Conservation (phyloP, 768 basidiomycete genomes). For the Serendipita sp. region DNA sequence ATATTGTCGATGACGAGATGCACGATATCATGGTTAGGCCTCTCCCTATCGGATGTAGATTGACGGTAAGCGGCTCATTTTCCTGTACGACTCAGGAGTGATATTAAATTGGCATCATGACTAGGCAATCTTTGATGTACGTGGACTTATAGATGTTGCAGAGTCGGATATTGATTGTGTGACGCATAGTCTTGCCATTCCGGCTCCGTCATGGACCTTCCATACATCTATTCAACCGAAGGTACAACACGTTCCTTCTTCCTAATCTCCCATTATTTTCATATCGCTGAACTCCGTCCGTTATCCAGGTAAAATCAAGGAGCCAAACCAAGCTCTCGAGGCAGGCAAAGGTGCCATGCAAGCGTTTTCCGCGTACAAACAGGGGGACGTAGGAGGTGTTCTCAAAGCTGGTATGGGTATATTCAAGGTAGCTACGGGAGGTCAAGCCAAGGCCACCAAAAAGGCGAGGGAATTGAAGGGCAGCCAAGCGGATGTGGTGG, state of each 20-base stretch:
- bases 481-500: slow-evolving; percentile 72
- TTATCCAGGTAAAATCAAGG: slow-evolving; percentile 62
- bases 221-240: slow-evolving; percentile 62
- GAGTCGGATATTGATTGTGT: slow-evolving; percentile 1
- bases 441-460: slow-evolving; percentile 45
- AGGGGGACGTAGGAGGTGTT: slow-evolving; percentile 66
- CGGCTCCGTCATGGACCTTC: slow-evolving; percentile 36
- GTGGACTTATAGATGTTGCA: slow-evolving; percentile 16
- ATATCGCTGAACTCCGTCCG: too few species aligned
- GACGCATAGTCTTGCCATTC: slow-evolving; percentile 62
- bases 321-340: slow-evolving; percentile 75
- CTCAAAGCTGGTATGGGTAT: slow-evolving; percentile 58
- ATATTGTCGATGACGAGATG: slow-evolving; percentile 84
- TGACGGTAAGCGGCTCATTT: slow-evolving; percentile 34
- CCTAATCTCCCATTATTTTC: not conserved
- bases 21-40: slow-evolving; percentile 62
- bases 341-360: slow-evolving; percentile 78
- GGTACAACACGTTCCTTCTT: slow-evolving; percentile 18
- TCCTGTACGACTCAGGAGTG: too few species aligned
- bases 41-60: slow-evolving; percentile 72
- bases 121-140: slow-evolving; percentile 54
- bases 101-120: not conserved
- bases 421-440: slow-evolving; percentile 58
- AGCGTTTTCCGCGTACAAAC: slow-evolving; percentile 59
- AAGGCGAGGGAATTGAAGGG: slow-evolving; percentile 48